phyloP scores from a whole-genome alignment of 2,329 filamentous ascomycete genomes.

The Trichoderma harzianum region DNA sequence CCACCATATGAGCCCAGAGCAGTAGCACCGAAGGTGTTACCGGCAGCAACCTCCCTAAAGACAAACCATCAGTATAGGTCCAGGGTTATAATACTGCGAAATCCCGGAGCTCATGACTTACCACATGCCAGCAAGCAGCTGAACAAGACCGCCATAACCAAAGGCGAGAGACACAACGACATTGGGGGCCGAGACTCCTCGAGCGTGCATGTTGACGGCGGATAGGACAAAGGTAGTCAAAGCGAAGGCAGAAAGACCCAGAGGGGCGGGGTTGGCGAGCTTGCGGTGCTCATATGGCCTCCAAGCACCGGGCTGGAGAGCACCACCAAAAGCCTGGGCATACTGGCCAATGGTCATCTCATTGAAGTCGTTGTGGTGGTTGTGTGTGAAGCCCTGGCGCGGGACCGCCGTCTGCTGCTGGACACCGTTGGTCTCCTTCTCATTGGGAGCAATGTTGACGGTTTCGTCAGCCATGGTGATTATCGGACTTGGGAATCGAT shows the following conservation, averaged over 20 bases:
- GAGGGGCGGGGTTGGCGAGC: constrained; percentile 75
- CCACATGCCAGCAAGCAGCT: constrained; percentile 85
- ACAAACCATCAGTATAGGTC: constrained; percentile 17
- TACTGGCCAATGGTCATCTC: constrained; percentile 24
- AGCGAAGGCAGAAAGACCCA: constrained; percentile 75
- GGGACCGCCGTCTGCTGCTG: constrained; percentile 8
- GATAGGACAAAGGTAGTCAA: constrained; percentile 80
- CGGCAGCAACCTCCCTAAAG: constrained; percentile 79
- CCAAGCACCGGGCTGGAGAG: constrained; percentile 68
- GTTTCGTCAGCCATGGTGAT: constrained; percentile 16
- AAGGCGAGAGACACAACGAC: constrained; percentile 67
- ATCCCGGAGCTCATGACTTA: constrained; percentile 41
- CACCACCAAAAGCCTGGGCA: constrained; percentile 61
- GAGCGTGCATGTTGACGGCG: constrained; percentile 66
- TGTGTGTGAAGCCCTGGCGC: constrained; percentile 16
- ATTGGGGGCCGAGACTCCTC: constrained; percentile 57
- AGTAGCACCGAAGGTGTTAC: constrained; percentile 82
- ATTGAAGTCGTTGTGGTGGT: constrained; percentile 28
- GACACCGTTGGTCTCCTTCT: constrained; percentile 15
- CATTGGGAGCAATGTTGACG: constrained; percentile 11
- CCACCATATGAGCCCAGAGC: constrained; percentile 78
- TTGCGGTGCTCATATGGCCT: constrained; percentile 63
- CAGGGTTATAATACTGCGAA: not conserved
- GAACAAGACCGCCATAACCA: constrained; percentile 73
- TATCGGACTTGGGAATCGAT: constrained; percentile 10